Evolutionary conservation across 2,329 filamentous ascomycete genomes (phyloP).

Genomic region (Lasiodiplodia theobromae): DNA sequence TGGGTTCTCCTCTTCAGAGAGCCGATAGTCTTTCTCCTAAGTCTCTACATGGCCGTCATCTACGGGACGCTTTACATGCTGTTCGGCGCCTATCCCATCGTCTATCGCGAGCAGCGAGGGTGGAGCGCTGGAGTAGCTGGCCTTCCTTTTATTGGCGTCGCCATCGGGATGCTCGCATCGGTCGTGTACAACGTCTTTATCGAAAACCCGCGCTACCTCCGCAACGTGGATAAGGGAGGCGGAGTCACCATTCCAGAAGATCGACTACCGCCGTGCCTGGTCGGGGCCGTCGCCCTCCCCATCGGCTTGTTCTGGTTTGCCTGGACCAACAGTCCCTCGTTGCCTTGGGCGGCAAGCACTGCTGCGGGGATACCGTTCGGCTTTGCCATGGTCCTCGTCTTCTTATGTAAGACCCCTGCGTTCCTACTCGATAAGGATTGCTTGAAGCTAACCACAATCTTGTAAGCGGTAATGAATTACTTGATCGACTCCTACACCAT

Average conservation of each 20-base stretch:
- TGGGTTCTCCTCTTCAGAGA: conserved; percentile 74
- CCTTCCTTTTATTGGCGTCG: conserved; percentile 70
- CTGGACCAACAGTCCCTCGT: conserved; percentile 68
- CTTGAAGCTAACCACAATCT: neutral
- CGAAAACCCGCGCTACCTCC: conserved; percentile 46
- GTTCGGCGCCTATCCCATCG: conserved; percentile 61
- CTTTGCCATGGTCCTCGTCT: conserved; percentile 69
- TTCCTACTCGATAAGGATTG: neutral
- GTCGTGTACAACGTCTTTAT: conserved; percentile 57
- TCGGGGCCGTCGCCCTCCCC: conserved; percentile 77
- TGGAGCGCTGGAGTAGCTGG: conserved; percentile 48
- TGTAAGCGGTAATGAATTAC: conserved; percentile 47
- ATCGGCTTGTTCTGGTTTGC: conserved; percentile 82
- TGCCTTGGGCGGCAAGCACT: conserved; percentile 64
- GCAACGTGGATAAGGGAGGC: conserved; percentile 52
- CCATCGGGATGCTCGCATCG: conserved; percentile 69
- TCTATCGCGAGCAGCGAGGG: conserved; percentile 61
- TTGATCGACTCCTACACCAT: conserved; percentile 66
- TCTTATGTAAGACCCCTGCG: conserved; percentile 52
- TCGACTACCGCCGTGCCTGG: conserved; percentile 81
- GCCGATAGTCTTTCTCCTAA: conserved; percentile 70
- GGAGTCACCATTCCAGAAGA: conserved; percentile 71
- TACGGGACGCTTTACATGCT: conserved; percentile 60
- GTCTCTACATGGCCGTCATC: conserved; percentile 70
- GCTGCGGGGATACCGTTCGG: conserved; percentile 61